Conservation (phyloP, 352 stramenopile genomes). For the Pythium apleroticum region DNA sequence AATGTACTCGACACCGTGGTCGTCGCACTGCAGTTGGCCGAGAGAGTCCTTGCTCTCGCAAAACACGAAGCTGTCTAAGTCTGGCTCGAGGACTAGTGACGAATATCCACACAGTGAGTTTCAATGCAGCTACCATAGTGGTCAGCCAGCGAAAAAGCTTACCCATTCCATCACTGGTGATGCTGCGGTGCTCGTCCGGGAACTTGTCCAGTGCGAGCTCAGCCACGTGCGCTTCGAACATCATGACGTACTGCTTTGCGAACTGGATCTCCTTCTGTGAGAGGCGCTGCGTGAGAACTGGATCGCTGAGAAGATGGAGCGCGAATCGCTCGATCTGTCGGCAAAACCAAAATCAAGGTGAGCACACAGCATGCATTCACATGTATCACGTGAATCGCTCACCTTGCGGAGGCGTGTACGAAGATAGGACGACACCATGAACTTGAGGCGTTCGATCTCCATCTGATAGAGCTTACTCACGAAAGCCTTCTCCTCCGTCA, state of each 20-base stretch:
- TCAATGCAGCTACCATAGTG: not conserved
- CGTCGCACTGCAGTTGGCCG: slow-evolving; percentile 64
- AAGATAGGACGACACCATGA: slow-evolving; percentile 83
- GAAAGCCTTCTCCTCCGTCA: slow-evolving; percentile 81
- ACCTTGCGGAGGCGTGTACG: slow-evolving; percentile 77
- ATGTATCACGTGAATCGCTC: not conserved
- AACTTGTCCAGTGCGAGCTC: slow-evolving; percentile 68
- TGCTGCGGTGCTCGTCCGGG: slow-evolving; percentile 53
- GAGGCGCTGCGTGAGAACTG: slow-evolving; percentile 47
- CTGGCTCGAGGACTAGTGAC: slow-evolving; percentile 54
- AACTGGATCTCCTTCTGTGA: slow-evolving; percentile 76
- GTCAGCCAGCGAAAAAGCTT: slow-evolving; percentile 10
- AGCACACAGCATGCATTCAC: not conserved
- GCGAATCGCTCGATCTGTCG: slow-evolving; percentile 77
- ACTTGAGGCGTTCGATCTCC: slow-evolving; percentile 86
- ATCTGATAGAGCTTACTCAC: slow-evolving; percentile 88
- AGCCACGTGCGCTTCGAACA: slow-evolving; percentile 74
- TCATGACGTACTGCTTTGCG: slow-evolving; percentile 64
- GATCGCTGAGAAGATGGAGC: slow-evolving; percentile 52
- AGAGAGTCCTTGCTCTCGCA: slow-evolving; percentile 64
- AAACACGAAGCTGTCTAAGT: slow-evolving; percentile 83
- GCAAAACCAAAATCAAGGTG: not conserved
- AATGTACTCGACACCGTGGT: slow-evolving; percentile 66
- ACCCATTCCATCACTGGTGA: slow-evolving; percentile 74
- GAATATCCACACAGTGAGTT: slow-evolving; percentile 3